A percentile compares a stretch with the other conserved stretches of the same genome.
These are phyloP conservation scores for Calocybe gambosa DNA, from an alignment of 1,284 basidiomycete genomes.

Conservation along the genomic window DNA sequence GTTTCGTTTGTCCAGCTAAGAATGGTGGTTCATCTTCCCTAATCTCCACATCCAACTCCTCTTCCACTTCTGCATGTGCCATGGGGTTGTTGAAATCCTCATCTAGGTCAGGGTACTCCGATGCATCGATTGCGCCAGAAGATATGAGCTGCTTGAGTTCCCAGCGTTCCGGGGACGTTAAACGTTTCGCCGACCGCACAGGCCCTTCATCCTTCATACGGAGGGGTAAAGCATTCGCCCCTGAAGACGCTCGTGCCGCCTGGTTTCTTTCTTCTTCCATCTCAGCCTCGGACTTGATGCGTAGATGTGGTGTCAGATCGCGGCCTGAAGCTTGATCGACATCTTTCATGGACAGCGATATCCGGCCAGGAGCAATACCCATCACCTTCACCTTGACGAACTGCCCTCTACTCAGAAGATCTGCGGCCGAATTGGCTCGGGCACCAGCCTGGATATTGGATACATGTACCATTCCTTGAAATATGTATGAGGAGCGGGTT, in stretches of 20 bases:
- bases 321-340: constrained; percentile 89
- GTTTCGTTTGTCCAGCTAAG: constrained; percentile 92
- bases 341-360: constrained; percentile 95
- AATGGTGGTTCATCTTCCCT: constrained; percentile 97
- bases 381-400: constrained; percentile 94
- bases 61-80: constrained; percentile 83
- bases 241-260: constrained; percentile 52
- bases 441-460: constrained; percentile 83
- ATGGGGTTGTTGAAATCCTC: constrained; percentile 81
- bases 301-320: constrained; percentile 90
- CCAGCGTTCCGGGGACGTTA: constrained; percentile 97
- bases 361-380: constrained; percentile 78
- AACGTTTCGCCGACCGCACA: constrained; percentile 77
- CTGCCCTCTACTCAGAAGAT: constrained; percentile 82
- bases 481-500: too few relatives aligned
- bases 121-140: constrained; percentile 86
- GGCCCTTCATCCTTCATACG: constrained; percentile 47
- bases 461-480: constrained; percentile 96
- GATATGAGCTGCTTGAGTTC: constrained; percentile 99
- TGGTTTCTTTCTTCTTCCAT: constrained; percentile 70
- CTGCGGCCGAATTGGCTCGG: constrained; percentile 82
- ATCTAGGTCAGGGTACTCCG: constrained; percentile 95
- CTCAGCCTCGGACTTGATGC: constrained; percentile 91
- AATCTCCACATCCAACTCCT: constrained; percentile 96
- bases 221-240: constrained; percentile 66